Base-by-base conservation (phyloP, 1,284 basidiomycete genomes). In the Xerocomus minutiporus region DNA sequence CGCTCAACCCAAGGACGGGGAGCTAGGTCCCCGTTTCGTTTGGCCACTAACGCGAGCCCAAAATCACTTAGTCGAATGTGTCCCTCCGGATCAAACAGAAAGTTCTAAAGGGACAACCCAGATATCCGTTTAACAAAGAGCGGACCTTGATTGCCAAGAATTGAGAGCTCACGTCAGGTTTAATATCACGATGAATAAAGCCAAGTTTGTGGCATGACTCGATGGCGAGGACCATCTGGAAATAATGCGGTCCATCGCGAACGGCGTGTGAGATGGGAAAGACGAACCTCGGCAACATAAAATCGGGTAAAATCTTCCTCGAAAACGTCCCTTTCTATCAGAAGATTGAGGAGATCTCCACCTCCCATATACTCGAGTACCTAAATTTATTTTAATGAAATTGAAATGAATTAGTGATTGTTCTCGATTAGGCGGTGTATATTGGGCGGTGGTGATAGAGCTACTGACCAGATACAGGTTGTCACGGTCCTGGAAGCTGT, bases 141-240 rank as follows among this genome's bases (percentile, higher is more conserved):
- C 50, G 64, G 66, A 53, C 67, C 62, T 68, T 68, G 60, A 62
- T 65, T 58, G 63, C 48, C 48, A 59, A 59, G 57, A 64, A 60
- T 63, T 59, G 61, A 61, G 52, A 57, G 50, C 85, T 69, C 69
- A 90, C 86, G 73, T 93, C 90, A 57, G 93, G 93, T 73, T 96
- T 96, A 74, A 97, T 96, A 75, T 98, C 95, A 51, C 95, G 84
- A 74, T 97, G 95, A 62, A 97, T 97, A 75, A 96, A 98, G 3
- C 95, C 95, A 60, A 93, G 85, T 65, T 85, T 86, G 73, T 98
- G 96, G 65, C 93, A 95, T 60, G 90, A 88, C 70, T 96, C 89
- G 58, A 98, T 88, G 13, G 93, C 91, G n/a, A 98, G 82, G 53
- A 98, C 80, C 95, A 98, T 98, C 87, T 91, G 63, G 53, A 56